Base-by-base conservation (phyloP, 371 early-diverging fungal species). In the Dinochytrium kinnereticum region DNA sequence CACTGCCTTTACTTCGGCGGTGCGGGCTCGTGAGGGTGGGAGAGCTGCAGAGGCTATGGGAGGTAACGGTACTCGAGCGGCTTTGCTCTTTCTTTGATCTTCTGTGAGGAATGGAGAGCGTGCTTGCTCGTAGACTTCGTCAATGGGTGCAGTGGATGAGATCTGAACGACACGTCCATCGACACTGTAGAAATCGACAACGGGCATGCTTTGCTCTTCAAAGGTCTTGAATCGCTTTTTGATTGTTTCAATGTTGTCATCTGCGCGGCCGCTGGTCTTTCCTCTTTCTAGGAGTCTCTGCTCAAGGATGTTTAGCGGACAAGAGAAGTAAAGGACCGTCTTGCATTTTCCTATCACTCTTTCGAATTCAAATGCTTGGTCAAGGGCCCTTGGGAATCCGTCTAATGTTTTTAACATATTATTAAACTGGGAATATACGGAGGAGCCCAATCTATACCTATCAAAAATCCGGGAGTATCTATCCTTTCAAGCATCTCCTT, bases 191-290 rank as follows among this genome's bases (percentile, higher is more conserved):
- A 82, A 79, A 34, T 88, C 82, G 49, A 90, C 76, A 30, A 91
- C 87, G 30, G 91, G 90, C 40, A 82, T 28, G 44, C 85, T 87
- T 33, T 81, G 72, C n/a, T 83, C 70, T 39, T 80, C 68, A 75
- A 84, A 91, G 3, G 84, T 81, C 17, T 76, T 59, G 57, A 89
- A 80, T 61, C 91, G 76, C 51, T 84, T 86, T 61, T 75, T 69
- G 67, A 89, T 88, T 1, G 87, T 81, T 3, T 86, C 88, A 37
- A 82, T 15, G 64, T 87, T 88, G 70, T 89, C 90, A 73, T 89
- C 89, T 7, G 82, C 77, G 1, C 89, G 73, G 2, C 89, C 89
- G 34, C 82, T 81, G 2, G 87, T 86, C 71, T 88, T 81, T 1
- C 85, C 88, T 31, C 88, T 80, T 65, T 88, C 84, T n/a, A 89